phyloP scores from a whole-genome alignment of 106 monocot genomes.

The Acorus calamus region DNA sequence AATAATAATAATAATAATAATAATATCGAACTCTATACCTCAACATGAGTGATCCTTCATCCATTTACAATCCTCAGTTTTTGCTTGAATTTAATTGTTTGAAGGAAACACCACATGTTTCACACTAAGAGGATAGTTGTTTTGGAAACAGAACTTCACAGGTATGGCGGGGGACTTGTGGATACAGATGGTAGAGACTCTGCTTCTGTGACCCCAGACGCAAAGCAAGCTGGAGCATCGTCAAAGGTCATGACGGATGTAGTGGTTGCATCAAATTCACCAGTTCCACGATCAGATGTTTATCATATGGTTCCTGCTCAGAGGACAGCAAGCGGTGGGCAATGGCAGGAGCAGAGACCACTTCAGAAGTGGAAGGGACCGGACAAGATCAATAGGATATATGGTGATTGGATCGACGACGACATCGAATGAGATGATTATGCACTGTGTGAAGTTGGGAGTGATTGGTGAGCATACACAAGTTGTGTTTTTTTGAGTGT shows the following conservation, averaged over 20 bases:
- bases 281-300: conserved; percentile 44
- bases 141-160: conserved; percentile 68
- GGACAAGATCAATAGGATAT: conserved; percentile 81
- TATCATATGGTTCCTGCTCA: conserved; percentile 64
- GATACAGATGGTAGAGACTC: conserved; percentile 48
- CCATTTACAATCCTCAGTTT: no score
- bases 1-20: no score
- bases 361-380: conserved; percentile 88
- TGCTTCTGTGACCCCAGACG: conserved; percentile 27
- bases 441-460: no score
- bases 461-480: no score
- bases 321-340: conserved; percentile 33
- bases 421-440: no score
- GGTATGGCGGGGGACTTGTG: conserved; percentile 67
- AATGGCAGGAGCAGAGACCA: conserved; percentile 54
- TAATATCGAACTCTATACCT: no score
- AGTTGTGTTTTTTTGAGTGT: no score
- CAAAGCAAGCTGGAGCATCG: conserved; percentile 36
- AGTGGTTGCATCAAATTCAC: conserved; percentile 23
- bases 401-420: conserved; percentile 97
- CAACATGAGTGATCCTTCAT: no score
- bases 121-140: no score
- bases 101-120: neutral
- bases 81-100: no score
- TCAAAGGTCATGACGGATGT: conserved; percentile 32